Evolutionary conservation across 345 rosid genomes (phyloP).

Genomic region (Rhodamnia rubescens): DNA sequence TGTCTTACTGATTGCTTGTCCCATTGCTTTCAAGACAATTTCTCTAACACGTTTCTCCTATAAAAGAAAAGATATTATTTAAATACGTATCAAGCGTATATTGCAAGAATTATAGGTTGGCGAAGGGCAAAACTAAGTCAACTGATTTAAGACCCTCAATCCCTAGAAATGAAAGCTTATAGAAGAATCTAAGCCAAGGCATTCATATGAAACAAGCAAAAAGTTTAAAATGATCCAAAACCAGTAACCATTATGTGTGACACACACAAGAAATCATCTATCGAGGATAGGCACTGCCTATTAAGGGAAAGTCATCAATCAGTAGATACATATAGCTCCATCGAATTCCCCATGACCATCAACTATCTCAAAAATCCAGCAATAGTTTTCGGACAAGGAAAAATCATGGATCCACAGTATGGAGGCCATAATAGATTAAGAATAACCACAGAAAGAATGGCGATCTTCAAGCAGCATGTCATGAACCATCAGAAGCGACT

Average conservation of each 20-base stretch:
- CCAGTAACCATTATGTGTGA: background rate
- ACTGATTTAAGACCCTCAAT: background rate
- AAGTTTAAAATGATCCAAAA: background rate
- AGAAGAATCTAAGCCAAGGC: background rate
- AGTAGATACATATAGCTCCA: background rate
- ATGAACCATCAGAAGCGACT: background rate
- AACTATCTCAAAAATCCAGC: background rate
- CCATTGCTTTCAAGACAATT: conserved; percentile 7
- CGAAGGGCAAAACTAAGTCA: background rate
- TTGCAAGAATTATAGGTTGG: background rate
- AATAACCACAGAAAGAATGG: background rate
- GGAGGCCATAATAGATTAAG: background rate
- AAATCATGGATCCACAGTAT: background rate
- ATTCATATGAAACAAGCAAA: background rate
- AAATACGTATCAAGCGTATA: background rate
- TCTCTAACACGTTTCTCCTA: conserved; percentile 4
- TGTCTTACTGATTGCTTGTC: conserved; percentile 9
- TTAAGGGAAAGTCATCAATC: background rate
- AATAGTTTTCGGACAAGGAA: background rate
- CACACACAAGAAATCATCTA: background rate
- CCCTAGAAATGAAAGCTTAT: background rate
- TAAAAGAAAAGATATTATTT: background rate
- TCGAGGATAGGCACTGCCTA: background rate
- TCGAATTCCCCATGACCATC: background rate
- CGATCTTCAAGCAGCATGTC: background rate